Percentiles rank a stretch among this genome's conserved stretches.
phyloP scores from a whole-genome alignment of 192 early-diverging fungal species.

The Dimargaris cristalligena region DNA sequence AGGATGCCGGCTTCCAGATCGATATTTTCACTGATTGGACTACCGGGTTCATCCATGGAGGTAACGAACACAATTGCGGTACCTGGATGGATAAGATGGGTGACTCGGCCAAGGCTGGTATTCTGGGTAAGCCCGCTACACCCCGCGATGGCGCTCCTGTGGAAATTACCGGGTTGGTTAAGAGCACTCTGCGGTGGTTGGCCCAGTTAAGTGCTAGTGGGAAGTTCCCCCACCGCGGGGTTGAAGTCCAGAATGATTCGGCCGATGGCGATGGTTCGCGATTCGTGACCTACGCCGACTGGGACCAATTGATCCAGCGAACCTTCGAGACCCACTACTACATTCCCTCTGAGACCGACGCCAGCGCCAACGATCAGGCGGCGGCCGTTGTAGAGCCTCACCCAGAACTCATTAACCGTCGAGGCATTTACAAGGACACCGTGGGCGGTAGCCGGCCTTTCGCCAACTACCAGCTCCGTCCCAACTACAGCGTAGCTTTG shows the following conservation, averaged over 20 bases:
- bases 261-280: slow-evolving; percentile 18
- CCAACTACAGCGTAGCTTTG: slow-evolving; percentile 85
- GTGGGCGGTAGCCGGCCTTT: slow-evolving; percentile 48
- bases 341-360: slow-evolving; percentile 53
- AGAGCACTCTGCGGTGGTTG: slow-evolving; percentile 76
- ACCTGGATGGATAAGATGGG: slow-evolving; percentile 99
- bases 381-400: slow-evolving; percentile 6
- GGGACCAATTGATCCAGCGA: slow-evolving; percentile 61
- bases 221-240: slow-evolving; percentile 26
- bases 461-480: slow-evolving; percentile 85
- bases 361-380: slow-evolving; percentile 42
- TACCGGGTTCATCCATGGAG: slow-evolving; percentile 72
- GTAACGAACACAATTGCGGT: slow-evolving; percentile 86
- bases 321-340: slow-evolving; percentile 82
- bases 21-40: slow-evolving; percentile 52
- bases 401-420: slow-evolving; percentile 53
- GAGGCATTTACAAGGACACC: slow-evolving; percentile 91
- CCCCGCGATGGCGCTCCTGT: slow-evolving; percentile 82
- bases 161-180: slow-evolving; percentile 83
- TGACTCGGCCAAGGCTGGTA: slow-evolving; percentile 86
- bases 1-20: slow-evolving; percentile 75
- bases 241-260: slow-evolving; percentile 25
- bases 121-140: slow-evolving; percentile 76
- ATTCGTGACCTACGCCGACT: slow-evolving; percentile 42
- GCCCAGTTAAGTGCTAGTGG: slow-evolving; percentile 26